phyloP scores from a whole-genome alignment of 1,284 basidiomycete species.

The Phellopilus nigrolimitatus region DNA sequence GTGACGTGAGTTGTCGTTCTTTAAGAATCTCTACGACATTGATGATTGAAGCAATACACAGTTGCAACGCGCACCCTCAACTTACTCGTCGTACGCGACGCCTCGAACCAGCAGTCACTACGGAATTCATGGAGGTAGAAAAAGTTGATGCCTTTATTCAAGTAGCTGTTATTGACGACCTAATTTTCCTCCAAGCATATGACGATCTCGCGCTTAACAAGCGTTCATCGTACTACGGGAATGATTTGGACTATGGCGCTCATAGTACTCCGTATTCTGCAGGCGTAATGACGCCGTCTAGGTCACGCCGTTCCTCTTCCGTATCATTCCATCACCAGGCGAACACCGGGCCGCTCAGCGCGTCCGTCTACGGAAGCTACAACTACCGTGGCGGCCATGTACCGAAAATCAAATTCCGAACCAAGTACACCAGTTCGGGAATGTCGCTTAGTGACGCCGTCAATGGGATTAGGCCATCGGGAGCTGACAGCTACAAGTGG shows the following conservation, averaged over 20 bases:
- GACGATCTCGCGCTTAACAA: slow-evolving; percentile 38
- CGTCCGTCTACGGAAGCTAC: slow-evolving; percentile 30
- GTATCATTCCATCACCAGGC: slow-evolving; percentile 39
- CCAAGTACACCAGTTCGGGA: slow-evolving; percentile 61
- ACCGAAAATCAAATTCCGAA: slow-evolving; percentile 61
- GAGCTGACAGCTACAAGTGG: slow-evolving; percentile 52
- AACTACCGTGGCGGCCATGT: slow-evolving; percentile 43
- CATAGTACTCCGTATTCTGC: slow-evolving; percentile 7
- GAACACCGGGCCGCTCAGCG: slow-evolving; percentile 33
- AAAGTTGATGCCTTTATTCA: neutral
- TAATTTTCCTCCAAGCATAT: slow-evolving; percentile 35
- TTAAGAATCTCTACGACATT: no score
- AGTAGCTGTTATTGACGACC: neutral
- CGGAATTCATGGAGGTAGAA: slow-evolving; percentile 9
- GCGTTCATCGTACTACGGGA: slow-evolving; percentile 31
- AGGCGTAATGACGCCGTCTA: slow-evolving; percentile 24
- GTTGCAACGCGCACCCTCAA: neutral
- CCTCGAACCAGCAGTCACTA: slow-evolving; percentile 16
- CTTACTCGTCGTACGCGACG: slow-evolving; percentile 12
- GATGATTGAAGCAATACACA: no score
- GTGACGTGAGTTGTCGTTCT: slow-evolving; percentile 13
- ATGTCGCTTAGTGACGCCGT: slow-evolving; percentile 69
- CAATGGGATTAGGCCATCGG: slow-evolving; percentile 53
- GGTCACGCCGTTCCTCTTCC: slow-evolving; percentile 51
- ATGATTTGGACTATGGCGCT: slow-evolving; percentile 14